These are phyloP conservation scores for Trametes hirsuta DNA, from an alignment of 1,284 basidiomycete genomes.

Conservation along the genomic window DNA sequence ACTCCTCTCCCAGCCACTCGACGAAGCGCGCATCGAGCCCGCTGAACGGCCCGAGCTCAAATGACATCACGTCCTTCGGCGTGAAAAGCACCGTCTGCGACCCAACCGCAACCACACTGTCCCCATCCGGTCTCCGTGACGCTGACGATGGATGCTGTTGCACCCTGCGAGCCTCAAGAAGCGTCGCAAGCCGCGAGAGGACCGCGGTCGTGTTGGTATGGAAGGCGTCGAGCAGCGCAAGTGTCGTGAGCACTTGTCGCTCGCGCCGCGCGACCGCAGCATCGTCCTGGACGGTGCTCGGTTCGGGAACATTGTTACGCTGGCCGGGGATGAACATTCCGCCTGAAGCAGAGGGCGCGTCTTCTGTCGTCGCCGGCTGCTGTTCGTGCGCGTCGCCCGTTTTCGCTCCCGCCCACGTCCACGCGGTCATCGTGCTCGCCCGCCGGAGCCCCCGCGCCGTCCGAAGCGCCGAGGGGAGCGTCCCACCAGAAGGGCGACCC, in stretches of 20 bases:
- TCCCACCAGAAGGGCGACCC: constrained; percentile 39
- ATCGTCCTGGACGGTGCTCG: constrained; percentile 34
- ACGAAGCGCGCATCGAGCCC: constrained; percentile 67
- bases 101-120: not conserved
- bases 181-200: constrained; percentile 57
- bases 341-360: constrained; percentile 10
- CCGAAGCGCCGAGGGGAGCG: constrained; percentile 11
- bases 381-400: constrained; percentile 10
- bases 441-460: constrained; percentile 27
- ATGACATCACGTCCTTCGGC: constrained; percentile 64
- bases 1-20: constrained; percentile 74
- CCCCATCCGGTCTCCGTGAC: constrained; percentile 8
- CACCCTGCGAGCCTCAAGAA: constrained; percentile 41
- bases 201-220: constrained; percentile 71
- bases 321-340: constrained; percentile 24
- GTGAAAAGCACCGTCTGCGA: constrained; percentile 40
- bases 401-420: constrained; percentile 27
- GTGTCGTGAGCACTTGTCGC: constrained; percentile 59
- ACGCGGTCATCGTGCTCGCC: constrained; percentile 32
- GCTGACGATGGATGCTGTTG: constrained; percentile 19
- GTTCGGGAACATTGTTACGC: constrained; percentile 19
- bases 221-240: constrained; percentile 72
- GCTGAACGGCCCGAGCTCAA: constrained; percentile 75
- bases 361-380: constrained; percentile 1
- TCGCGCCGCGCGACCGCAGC: constrained; percentile 35